Base-by-base conservation (phyloP, 768 basidiomycete genomes). In the Pleurotus cornucopiae region DNA sequence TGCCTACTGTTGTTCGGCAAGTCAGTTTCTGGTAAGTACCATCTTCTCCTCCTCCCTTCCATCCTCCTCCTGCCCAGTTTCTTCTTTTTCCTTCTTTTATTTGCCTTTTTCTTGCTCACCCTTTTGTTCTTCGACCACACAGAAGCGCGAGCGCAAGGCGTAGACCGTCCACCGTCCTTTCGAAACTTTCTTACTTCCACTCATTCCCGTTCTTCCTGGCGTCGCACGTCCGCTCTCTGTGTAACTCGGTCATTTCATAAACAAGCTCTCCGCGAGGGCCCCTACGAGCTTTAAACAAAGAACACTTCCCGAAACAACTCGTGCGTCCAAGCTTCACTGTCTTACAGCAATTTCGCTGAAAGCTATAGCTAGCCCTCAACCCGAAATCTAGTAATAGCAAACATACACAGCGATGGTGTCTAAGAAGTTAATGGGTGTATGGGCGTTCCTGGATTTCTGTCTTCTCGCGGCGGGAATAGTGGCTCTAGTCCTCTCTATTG, bases 391-490 rank as follows among this genome's bases (percentile, higher is more conserved):
- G 16, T 46, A 41, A 57, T 60, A 40, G 59, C 48, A 23, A 58
- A 41, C 59, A 62, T 60, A 58, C 66, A 43, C 63, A 63, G 71
- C 62, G 61, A 93, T 92, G 91, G 79, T 86, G 64, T 90, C 91
- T 60, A 84, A 76, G 64, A 79, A 70, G 63, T 74, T 94, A 58
- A 80, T 88, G 72, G 81, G 77, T 48, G 76, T 81, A 57, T 95
- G 91, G 88, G 81, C 76, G 21, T 79, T 84, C 68, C 75, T 94
- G 60, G 88, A 87, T 72, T 57, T 86, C 54, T 77, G 76, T 59
- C 80, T 95, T 47, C 76, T 94, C 46, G 80, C 74, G n/a, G 85
- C 88, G 11, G 91, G 89, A 44, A 72, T 76, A 41, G 57, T 93
- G 51, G 71, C 84, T 11, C 71, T 94, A 57, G 77, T 78, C 41